These are phyloP conservation scores for Cryptomeria japonica DNA, from an alignment of 75 land plant genomes.

Conservation along the genomic window DNA sequence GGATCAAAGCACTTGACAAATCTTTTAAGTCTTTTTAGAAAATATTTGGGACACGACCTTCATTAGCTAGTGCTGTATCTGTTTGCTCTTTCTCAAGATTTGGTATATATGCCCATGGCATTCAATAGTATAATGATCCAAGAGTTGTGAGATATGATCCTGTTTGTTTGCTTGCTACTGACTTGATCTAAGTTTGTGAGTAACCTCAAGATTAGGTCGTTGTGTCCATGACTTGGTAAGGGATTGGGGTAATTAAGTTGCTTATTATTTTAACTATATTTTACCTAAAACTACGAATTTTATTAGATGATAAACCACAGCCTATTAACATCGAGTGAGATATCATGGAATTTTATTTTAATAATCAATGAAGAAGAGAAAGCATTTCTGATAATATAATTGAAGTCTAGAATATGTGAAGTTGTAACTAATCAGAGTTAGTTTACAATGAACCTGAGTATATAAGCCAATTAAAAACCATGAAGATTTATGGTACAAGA, in stretches of 20 bases:
- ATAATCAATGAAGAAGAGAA: neutral
- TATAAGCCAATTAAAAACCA: neutral
- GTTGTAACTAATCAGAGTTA: neutral
- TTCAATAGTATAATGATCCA: neutral
- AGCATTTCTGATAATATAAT: neutral
- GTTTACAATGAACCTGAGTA: neutral
- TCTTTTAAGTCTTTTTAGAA: neutral
- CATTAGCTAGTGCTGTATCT: neutral
- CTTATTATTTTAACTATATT: neutral
- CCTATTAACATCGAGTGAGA: neutral
- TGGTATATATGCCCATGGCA: neutral
- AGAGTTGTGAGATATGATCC: neutral
- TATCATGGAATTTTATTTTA: neutral
- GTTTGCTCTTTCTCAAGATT: neutral
- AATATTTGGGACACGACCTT: neutral
- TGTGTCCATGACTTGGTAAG: neutral
- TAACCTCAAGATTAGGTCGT: neutral
- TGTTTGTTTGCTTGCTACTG: neutral
- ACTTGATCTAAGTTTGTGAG: neutral
- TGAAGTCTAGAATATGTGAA: neutral
- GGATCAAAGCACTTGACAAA: neutral
- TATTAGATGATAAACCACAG: neutral
- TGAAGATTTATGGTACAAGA: neutral
- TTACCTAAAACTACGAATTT: neutral
- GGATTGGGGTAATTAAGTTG: neutral